These are phyloP conservation scores for Pseudonectria buxi DNA, from an alignment of 2,329 filamentous ascomycete species.

Conservation along the genomic window DNA sequence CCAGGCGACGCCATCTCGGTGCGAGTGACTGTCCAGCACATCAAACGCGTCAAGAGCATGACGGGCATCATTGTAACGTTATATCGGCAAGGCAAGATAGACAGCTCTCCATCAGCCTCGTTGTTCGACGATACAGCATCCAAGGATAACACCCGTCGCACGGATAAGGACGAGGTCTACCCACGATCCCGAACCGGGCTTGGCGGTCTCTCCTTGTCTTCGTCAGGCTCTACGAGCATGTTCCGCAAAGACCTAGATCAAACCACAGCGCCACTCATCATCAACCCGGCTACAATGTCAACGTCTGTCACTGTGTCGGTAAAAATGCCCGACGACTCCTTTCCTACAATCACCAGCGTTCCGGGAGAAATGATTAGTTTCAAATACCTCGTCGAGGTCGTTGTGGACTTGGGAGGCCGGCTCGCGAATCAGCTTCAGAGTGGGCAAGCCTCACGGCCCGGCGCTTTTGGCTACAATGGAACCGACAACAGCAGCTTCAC, in stretches of 20 bases:
- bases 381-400: slow-evolving; percentile 86
- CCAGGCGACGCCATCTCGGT: slow-evolving; percentile 79
- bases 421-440: slow-evolving; percentile 66
- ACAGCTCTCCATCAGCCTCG: slow-evolving; percentile 57
- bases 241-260: slow-evolving; percentile 94
- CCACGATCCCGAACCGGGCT: slow-evolving; percentile 82
- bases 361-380: slow-evolving; percentile 94
- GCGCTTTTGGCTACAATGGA: slow-evolving; percentile 22
- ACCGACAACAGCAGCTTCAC: slow-evolving; percentile 20
- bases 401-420: slow-evolving; percentile 86
- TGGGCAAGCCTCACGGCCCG: slow-evolving; percentile 41
- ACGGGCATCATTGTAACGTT: slow-evolving; percentile 89
- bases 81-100: slow-evolving; percentile 84
- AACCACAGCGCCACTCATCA: slow-evolving; percentile 78
- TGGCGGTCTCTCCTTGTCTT: slow-evolving; percentile 78
- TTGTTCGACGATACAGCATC: slow-evolving; percentile 46
- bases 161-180: slow-evolving; percentile 76
- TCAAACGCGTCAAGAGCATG: slow-evolving; percentile 81
- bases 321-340: slow-evolving; percentile 80
- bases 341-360: slow-evolving; percentile 84
- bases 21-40: slow-evolving; percentile 77
- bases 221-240: slow-evolving; percentile 79
- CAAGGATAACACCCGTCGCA: slow-evolving; percentile 58
- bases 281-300: slow-evolving; percentile 72
- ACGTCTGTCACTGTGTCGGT: slow-evolving; percentile 77